These are phyloP conservation scores for Gossypium davidsonii DNA, from an alignment of 441 rosid species.

Conservation along the genomic window DNA sequence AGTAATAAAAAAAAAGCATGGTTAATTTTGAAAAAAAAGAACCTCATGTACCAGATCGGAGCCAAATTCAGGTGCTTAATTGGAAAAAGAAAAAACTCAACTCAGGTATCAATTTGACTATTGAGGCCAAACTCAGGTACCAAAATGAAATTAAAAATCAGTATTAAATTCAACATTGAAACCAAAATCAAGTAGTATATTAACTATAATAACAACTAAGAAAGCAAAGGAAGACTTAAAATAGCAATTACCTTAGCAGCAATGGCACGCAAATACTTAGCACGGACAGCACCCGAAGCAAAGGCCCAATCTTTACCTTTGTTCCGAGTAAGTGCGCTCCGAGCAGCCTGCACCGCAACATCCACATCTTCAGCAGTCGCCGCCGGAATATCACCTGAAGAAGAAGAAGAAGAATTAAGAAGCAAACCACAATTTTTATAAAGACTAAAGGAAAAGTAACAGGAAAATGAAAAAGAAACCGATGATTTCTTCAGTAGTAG, in stretches of 20 bases:
- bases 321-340: constrained; percentile 61
- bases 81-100: too few species aligned
- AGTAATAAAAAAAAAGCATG: too few species aligned
- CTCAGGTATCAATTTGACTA: too few species aligned
- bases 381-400: constrained; percentile 80
- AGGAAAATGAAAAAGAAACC: constrained; percentile 30
- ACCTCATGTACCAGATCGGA: too few species aligned
- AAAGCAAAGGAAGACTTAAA: background rate
- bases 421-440: background rate
- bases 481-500: constrained; percentile 69
- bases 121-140: too few species aligned
- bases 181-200: too few species aligned
- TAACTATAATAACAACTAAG: background rate
- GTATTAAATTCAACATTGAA: too few species aligned
- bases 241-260: constrained; percentile 43
- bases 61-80: too few species aligned
- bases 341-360: constrained; percentile 81
- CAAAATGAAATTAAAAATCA: too few species aligned
- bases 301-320: constrained; percentile 77
- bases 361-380: constrained; percentile 93
- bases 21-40: too few species aligned
- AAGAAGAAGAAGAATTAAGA: background rate
- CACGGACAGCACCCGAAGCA: constrained; percentile 65
- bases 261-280: constrained; percentile 87
- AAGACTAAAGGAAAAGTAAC: background rate